Evolutionary conservation across 768 basidiomycete genomes (phyloP).

Genomic region (Termitomyces sp.): DNA sequence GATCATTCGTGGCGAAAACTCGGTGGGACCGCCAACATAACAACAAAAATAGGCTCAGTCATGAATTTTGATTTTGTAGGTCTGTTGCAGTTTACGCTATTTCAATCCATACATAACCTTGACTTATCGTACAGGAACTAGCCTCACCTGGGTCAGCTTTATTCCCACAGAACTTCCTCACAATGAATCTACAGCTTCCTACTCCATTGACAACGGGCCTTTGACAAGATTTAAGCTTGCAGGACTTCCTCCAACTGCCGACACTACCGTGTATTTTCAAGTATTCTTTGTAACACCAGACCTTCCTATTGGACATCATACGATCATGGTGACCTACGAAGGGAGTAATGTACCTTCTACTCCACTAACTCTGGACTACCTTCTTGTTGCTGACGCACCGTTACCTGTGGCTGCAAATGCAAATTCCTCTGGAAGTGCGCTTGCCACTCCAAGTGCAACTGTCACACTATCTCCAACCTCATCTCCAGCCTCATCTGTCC

Average conservation of each 20-base stretch:
- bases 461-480: no score
- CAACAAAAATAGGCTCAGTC: neutral
- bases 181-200: neutral
- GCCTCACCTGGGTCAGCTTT: constrained; percentile 5
- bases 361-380: constrained; percentile 5
- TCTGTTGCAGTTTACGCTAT: neutral
- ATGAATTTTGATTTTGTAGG: constrained; percentile 6
- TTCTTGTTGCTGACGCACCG: constrained; percentile 1
- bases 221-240: neutral
- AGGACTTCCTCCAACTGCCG: neutral
- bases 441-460: neutral
- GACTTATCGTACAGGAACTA: neutral
- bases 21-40: constrained; percentile 2
- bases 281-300: neutral
- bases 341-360: neutral
- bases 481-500: neutral
- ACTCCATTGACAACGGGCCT: neutral
- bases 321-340: constrained; percentile 4
- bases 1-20: neutral
- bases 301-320: constrained; percentile 1
- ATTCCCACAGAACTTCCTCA: constrained; percentile 2
- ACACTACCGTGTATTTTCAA: neutral
- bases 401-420: no score
- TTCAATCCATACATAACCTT: neutral
- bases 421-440: neutral